Evolutionary conservation across 257 asterid species (phyloP), one percentile per base, ranked within the genome.

Genomic region (Rubia yunnanensis): DNA sequence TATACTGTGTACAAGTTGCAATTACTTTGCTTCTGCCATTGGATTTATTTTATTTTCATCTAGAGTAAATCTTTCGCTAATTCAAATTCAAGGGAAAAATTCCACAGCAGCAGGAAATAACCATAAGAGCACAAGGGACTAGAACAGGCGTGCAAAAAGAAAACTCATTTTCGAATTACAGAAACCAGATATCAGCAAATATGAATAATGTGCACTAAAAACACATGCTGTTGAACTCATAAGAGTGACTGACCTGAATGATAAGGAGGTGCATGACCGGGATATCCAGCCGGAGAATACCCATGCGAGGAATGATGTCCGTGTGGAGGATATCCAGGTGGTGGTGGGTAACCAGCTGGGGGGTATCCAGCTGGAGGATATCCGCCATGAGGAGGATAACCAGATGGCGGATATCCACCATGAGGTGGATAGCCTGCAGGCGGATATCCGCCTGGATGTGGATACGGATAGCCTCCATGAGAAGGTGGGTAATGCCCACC

Each of bases 221-320:
- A 5, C 7, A 10, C 5, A 48, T 5, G 46, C 39, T 15, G 36
- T 18, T 23, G 5, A n/a, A 53, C 10, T 17, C 18, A 32, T 7
- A 39, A 64, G 2, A 30, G 63, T 7, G 4, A 63, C 52, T 31
- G 57, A 86, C 94, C 88, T 72, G 83, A 68, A 61, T 75, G 71
- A 67, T 69, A 24, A 1, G 73, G 60, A 27, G 68, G 64, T 27
- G 91, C 76, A 50, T 85, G 67, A 70, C 85, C 83, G 10, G 82
- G 86, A 66, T 83, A 84, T 20, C 87, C 92, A 1, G 81, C 55
- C 0, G 82, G 89, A 8, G 81, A 82, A 35, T 85, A 85, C 66
- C 89, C 73, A 0, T 66, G 81, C 4, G 86, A 85, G 28, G 87
- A n/a, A n/a, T n/a, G 92, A 60, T 85, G 77, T 35, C 78, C 88